Base-by-base conservation (phyloP, 768 basidiomycete genomes). In the Pleurotus tuoliensis region DNA sequence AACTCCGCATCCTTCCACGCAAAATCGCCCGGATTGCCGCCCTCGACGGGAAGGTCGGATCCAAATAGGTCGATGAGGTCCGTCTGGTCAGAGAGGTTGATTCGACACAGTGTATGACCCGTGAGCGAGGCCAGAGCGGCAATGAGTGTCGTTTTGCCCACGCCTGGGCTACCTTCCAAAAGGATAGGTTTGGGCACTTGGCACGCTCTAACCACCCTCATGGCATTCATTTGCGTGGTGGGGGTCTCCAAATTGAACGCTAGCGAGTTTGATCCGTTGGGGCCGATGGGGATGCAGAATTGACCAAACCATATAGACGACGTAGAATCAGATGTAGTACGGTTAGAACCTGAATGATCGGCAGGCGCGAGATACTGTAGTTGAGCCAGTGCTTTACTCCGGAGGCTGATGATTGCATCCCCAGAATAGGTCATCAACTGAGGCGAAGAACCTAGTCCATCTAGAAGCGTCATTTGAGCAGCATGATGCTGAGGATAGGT, bases 1-100 rank as follows among this genome's bases (percentile, higher is more conserved):
- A 99, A 99, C 56, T 96, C 94, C 0, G 96, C 97, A 61, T 98
- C 94, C 69, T 88, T 92, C 97, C 97, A 99, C 1, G 87, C 87
- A 67, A 99, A 99, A 66, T 97, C 92, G 43, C 95, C 96, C 3
- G 92, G 83, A 13, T 77, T 75, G 45, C 94, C 94, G 37, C 93
- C 92, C 70, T 97, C 95, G 5, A 94, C 88, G 5, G 97, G 97
- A 5, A 98, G 78, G 68, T 99, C 97, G 20, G 94, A 92, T 7
- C 97, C 97, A 63, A 98, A 98, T 9, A 99, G 79, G 64, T 99
- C 97, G 56, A 93, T 85, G 22, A 99, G 80, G 67, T 99, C 97
- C 0, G 96, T 98, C 69, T 99, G 97, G 63, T 99, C 97, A 4
- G 97, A 98, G 18, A 99, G 73, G 71, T 99, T 99, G 79, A 99